Evolutionary conservation across 2,329 filamentous ascomycete species (phyloP), one percentile per base, ranked within the genome.

Genomic region (Diaporthe sp.): DNA sequence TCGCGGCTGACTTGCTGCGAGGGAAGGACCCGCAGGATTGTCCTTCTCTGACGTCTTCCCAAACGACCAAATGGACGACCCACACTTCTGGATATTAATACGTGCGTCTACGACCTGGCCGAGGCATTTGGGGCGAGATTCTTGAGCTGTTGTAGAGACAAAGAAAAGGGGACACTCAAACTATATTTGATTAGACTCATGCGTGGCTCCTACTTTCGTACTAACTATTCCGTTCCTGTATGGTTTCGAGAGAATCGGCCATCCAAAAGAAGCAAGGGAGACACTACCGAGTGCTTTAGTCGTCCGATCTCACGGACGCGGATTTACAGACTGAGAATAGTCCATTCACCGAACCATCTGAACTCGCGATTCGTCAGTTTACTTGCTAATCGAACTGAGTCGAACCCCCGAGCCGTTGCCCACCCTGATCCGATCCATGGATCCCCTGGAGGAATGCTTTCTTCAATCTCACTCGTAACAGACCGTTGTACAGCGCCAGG

Each of bases 291-390:
- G 13, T 4, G n/a, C 17, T 42, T 28, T 22, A 7, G 9, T 70
- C 65, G 49, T 70, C 65, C 34, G 65, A 70, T 55, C 49, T 42
- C n/a, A 53, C 65, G n/a, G 65, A 25, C 34, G 49, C 65, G 49
- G 49, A 55, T 8, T 55, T 10, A 70, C 34, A 42, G 49, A 55
- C 49, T 49, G 22, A 70, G 65, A 13, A 28, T 28, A 55, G 44
- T 15, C 2, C 15, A 13, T 70, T 31, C 49, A 55, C 65, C 65
- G 65, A 39, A 22, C n/a, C 65, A 28, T 55, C 65, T 39, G 65
- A 55, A 55, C 37, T 31, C 31, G 2, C 15, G 9, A 70, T 55
- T 70, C 34, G 65, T 22, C 22, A 13, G 22, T 42, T 34, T 37
- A 22, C 34, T 28, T 28, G 34, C 47, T 34, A 13, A n/a, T 55